Conservation (phyloP, 176 grass and related monocot species). For the Aechmea fasciata region DNA sequence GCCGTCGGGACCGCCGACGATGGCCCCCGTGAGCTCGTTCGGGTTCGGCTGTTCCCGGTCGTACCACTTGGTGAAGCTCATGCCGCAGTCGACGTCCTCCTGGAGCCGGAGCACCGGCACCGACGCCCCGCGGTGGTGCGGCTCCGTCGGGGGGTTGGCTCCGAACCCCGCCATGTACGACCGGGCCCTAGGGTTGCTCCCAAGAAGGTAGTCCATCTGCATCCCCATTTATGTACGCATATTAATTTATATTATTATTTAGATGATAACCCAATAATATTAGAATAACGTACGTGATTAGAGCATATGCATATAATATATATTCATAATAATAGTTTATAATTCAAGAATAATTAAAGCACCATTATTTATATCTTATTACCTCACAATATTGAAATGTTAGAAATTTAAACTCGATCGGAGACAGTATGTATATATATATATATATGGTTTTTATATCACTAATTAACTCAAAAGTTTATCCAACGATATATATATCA, state of each 20-base stretch:
- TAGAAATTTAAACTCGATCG: too few species aligned
- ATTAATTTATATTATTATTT: too few species aligned
- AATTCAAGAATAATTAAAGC: too few species aligned
- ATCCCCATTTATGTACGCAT: not conserved
- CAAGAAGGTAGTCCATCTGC: slow-evolving; percentile 84
- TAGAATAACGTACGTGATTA: not conserved
- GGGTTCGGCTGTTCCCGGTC: slow-evolving; percentile 45
- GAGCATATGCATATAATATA: not conserved
- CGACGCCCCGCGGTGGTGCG: slow-evolving; percentile 76
- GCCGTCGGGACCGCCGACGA: slow-evolving; percentile 70
- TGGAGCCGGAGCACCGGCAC: slow-evolving; percentile 35
- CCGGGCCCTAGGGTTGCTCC: slow-evolving; percentile 52
- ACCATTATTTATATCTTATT: too few species aligned
- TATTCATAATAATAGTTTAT: too few species aligned
- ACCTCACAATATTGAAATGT: too few species aligned
- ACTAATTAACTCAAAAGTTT: too few species aligned
- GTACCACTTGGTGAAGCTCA: slow-evolving; percentile 75
- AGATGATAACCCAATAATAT: too few species aligned
- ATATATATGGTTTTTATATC: too few species aligned
- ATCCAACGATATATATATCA: too few species aligned
- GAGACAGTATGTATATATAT: too few species aligned
- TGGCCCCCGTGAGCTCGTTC: slow-evolving; percentile 83
- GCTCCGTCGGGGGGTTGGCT: slow-evolving; percentile 46
- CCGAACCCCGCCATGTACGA: slow-evolving; percentile 90
- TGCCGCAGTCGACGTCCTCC: slow-evolving; percentile 37